A percentile compares a stretch with the other conserved stretches of the same genome.
Conservation (phyloP, 1,284 basidiomycete species). For the Ceratorhiza oryzae-sativae region DNA sequence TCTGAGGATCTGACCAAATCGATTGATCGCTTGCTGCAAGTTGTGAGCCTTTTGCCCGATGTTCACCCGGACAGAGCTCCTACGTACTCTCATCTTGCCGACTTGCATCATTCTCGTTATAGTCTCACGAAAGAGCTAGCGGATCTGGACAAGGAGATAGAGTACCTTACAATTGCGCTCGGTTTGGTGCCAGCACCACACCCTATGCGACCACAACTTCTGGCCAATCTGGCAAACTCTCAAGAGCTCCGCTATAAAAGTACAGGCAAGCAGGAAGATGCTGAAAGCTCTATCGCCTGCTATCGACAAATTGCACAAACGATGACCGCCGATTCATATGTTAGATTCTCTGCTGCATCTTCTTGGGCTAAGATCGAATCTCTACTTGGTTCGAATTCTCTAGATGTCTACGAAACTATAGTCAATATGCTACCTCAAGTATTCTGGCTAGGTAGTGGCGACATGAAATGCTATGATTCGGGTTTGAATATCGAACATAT, state of each 20-base stretch:
- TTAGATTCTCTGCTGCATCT: slow-evolving; percentile 4
- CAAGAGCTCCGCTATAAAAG: not conserved
- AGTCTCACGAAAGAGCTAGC: not conserved
- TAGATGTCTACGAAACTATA: slow-evolving; percentile 10
- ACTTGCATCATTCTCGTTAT: not conserved
- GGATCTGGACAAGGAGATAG: slow-evolving; percentile 22
- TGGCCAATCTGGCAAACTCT: not conserved
- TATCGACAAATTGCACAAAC: not conserved
- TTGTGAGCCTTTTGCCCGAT: not conserved
- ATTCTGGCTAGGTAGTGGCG: slow-evolving; percentile 17
- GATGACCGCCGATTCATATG: not conserved
- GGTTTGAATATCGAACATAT: not conserved
- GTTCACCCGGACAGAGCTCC: not conserved
- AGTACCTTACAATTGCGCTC: not conserved
- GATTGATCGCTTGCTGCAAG: not conserved
- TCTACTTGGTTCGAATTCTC: not conserved
- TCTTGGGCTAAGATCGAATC: slow-evolving; percentile 6
- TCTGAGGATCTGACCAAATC: not conserved
- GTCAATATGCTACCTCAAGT: slow-evolving; percentile 20
- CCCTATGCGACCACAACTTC: not conserved
- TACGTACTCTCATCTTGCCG: not conserved
- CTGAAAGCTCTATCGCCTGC: not conserved
- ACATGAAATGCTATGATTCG: not conserved
- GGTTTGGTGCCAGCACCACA: not conserved
- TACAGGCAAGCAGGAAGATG: not conserved